Conservation (phyloP, 306 rosid species). For the Rosa lucieae region DNA sequence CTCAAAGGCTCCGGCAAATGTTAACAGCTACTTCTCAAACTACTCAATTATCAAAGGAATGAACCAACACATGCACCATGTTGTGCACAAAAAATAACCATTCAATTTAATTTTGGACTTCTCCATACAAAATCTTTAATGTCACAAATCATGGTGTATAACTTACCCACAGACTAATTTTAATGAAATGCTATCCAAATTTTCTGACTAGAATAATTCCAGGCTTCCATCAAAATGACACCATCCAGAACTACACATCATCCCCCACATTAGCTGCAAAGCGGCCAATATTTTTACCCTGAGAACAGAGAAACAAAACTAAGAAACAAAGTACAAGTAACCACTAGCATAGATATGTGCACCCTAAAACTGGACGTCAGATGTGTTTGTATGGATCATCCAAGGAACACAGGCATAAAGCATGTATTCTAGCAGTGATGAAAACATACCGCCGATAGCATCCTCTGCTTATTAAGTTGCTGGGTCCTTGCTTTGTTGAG, state of each 20-base stretch:
- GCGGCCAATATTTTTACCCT: constrained; percentile 81
- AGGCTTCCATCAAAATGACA: background rate
- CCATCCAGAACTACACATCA: constrained; percentile 23
- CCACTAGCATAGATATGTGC: background rate
- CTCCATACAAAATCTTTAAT: background rate
- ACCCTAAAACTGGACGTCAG: background rate
- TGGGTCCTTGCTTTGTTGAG: constrained; percentile 87
- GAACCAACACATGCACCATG: no score
- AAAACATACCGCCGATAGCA: constrained; percentile 62
- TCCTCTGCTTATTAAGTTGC: constrained; percentile 73
- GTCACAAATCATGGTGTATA: background rate
- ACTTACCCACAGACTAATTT: background rate
- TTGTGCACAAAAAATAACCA: background rate
- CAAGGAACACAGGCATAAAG: background rate
- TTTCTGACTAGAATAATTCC: background rate
- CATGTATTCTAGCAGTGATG: background rate
- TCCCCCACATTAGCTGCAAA: constrained; percentile 57
- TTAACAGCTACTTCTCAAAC: no score
- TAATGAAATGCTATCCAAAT: background rate
- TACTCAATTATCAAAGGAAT: no score
- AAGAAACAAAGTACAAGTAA: background rate
- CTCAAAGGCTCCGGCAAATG: no score
- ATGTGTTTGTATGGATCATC: background rate
- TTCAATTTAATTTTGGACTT: background rate
- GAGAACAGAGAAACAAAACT: constrained; percentile 20